phyloP scores from a whole-genome alignment of 1,139 yeast species.

The Groenewaldozyma auringiensis region DNA sequence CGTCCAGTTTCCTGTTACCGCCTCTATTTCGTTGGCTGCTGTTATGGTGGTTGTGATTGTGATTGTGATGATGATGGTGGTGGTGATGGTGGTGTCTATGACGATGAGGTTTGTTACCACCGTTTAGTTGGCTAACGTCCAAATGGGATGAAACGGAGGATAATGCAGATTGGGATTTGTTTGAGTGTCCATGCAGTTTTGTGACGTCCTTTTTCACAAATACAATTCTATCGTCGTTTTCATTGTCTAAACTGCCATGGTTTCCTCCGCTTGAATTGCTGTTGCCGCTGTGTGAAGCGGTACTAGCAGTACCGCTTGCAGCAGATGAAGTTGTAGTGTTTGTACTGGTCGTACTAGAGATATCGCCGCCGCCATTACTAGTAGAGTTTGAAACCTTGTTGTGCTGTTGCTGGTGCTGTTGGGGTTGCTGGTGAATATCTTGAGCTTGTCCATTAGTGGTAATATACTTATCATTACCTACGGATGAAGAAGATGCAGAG shows the following conservation, averaged over 20 bases:
- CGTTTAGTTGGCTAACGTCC: not conserved
- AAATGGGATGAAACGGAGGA: conserved; percentile 13
- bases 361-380: not conserved
- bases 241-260: no score
- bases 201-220: conserved; percentile 17
- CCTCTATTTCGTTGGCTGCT: not conserved
- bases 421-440: not conserved
- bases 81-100: not conserved
- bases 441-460: not conserved
- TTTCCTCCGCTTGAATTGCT: no score
- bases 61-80: conserved; percentile 8
- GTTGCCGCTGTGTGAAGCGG: no score
- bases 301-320: not conserved
- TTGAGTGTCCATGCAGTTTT: conserved; percentile 5
- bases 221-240: conserved; percentile 1
- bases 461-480: not conserved
- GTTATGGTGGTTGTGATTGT: conserved; percentile 8
- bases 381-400: not conserved
- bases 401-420: not conserved
- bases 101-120: conserved; percentile 3
- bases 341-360: conserved; percentile 1
- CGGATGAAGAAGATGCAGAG: not conserved
- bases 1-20: not conserved
- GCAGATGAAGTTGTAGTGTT: not conserved
- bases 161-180: conserved; percentile 17